Evolutionary conservation across 2,329 filamentous ascomycete species (phyloP), one percentile per base, ranked within the genome.

Genomic region (Pyrenophora seminiperda): DNA sequence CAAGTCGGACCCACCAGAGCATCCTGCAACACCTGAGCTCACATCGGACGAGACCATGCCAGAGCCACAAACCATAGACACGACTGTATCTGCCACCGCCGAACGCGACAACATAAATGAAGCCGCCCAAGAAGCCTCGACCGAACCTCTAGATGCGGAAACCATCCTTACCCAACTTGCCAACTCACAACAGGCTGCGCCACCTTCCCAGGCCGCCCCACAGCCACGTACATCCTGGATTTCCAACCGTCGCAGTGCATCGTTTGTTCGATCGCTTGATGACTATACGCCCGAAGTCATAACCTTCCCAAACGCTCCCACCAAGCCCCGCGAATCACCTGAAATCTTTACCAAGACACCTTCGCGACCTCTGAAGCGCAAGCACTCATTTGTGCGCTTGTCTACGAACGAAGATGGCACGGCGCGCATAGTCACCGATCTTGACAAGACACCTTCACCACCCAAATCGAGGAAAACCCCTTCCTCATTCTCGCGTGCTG

Each of bases 341-440:
- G 46, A 60, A 20, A 20, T 18, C 7, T n/a, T 37, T 9, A 49
- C 41, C 27, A 53, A 52, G n/a, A 81, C 66, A 79, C 82, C 66
- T 77, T 75, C 44, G 63, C 78, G 56, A 29, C 49, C 71, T 2
- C 48, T 75, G 24, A 73, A 72, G 54, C 71, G 72, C 49, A 58
- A 65, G 5, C 68, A 73, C 32, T 82, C 82, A 40, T 81, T 83
- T 20, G 81, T 96, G 49, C 86, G 91, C 40, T 80, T 97, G 20
- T 91, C 90, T 1, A 85, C 94, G 66, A 94, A 90, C 14, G 81
- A 92, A 24, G 91, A 97, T 66, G 93, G 93, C 59, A 93, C 92
- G 67, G 93, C 93, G n/a, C 88, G 93, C 64, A 80, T 97, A 42
- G 84, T 92, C 17, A 84, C 83, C 13, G 79, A 87, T 46, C 81